Evolutionary conservation across 1,284 basidiomycete species (phyloP).

Genomic region (Athelia sp.): DNA sequence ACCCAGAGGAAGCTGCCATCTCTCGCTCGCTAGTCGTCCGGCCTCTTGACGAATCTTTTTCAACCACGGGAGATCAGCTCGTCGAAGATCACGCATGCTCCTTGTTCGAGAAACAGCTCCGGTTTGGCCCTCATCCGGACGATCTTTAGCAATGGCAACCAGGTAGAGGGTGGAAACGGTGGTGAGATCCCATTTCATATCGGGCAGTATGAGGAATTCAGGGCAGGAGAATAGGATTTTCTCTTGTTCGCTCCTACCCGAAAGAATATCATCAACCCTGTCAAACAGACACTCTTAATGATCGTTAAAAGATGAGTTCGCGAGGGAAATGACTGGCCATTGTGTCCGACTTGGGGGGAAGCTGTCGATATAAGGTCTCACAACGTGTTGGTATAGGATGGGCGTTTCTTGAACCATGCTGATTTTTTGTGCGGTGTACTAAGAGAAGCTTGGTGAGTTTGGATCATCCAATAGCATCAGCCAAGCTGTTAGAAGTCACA

Average conservation of each 20-base stretch:
- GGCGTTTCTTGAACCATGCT: slow-evolving; percentile 82
- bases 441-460: slow-evolving; percentile 4
- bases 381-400: slow-evolving; percentile 61
- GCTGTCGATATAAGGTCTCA: slow-evolving; percentile 73
- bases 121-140: slow-evolving; percentile 12
- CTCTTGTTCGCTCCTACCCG: slow-evolving; percentile 75
- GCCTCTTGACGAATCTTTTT: slow-evolving; percentile 59
- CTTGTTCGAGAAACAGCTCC: slow-evolving; percentile 36
- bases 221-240: slow-evolving; percentile 63
- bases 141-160: slow-evolving; percentile 60
- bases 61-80: slow-evolving; percentile 66
- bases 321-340: slow-evolving; percentile 51
- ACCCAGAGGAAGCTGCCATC: slow-evolving; percentile 56
- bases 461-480: neutral
- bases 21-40: slow-evolving; percentile 44
- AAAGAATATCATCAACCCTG: slow-evolving; percentile 88
- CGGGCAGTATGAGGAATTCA: slow-evolving; percentile 78
- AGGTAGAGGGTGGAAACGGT: slow-evolving; percentile 72
- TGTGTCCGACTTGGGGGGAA: slow-evolving; percentile 73
- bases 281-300: neutral
- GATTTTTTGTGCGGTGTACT: slow-evolving; percentile 79
- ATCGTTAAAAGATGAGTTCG: too few relatives aligned
- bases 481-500: slow-evolving; percentile 2
- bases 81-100: slow-evolving; percentile 68
- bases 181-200: slow-evolving; percentile 92